Evolutionary conservation across 2,329 filamentous ascomycete genomes (phyloP).

Genomic region (Colletotrichum sp.): DNA sequence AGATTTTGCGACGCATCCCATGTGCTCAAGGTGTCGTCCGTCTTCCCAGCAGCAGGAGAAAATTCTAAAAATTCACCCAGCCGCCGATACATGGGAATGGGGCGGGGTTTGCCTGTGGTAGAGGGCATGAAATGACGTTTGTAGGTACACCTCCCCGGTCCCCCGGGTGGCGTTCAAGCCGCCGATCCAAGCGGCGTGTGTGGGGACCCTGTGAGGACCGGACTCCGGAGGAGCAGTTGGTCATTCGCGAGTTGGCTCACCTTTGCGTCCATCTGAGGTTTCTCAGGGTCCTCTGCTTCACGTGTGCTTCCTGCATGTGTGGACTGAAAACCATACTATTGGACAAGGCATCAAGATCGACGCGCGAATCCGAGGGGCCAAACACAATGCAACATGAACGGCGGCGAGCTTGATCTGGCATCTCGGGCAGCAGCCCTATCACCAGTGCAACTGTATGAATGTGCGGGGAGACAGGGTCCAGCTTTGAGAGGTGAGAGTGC

Average conservation of each 20-base stretch:
- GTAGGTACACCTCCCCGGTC: neutral
- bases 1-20: neutral
- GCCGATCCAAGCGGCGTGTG: slow-evolving; percentile 6
- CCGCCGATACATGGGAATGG: neutral
- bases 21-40: neutral
- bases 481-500: neutral
- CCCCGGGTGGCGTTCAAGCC: slow-evolving; percentile 10
- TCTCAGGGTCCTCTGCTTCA: neutral
- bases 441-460: neutral
- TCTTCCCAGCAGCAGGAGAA: neutral
- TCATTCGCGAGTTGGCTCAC: neutral
- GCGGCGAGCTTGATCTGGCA: neutral
- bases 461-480: neutral
- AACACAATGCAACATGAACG: neutral
- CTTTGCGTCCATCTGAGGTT: neutral
- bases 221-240: neutral
- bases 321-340: neutral
- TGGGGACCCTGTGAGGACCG: neutral
- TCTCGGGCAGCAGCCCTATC: neutral
- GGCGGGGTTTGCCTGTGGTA: neutral
- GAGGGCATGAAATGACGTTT: slow-evolving; percentile 7
- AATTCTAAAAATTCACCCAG: neutral
- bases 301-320: neutral
- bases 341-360: slow-evolving; percentile 14
- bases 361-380: neutral